Evolutionary conservation across 768 basidiomycete species (phyloP).

Genomic region (Rhizopogon sp.): DNA sequence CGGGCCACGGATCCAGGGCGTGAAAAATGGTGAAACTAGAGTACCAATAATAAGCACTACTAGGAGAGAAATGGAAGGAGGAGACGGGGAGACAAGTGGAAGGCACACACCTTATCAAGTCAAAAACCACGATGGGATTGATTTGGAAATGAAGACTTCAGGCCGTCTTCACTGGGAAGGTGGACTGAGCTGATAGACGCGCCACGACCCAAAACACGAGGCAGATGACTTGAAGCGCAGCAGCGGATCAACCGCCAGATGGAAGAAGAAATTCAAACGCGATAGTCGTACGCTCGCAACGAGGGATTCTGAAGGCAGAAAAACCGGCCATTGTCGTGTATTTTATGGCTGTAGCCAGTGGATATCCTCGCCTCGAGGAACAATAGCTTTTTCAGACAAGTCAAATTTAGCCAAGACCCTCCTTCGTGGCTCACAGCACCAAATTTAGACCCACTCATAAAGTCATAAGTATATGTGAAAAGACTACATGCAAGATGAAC

Average conservation of each 20-base stretch:
- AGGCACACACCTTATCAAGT: conserved; percentile 3
- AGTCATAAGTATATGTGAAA: background rate
- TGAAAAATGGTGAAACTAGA: background rate
- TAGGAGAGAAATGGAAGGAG: conserved; percentile 1
- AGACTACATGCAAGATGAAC: background rate
- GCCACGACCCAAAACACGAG: conserved; percentile 6
- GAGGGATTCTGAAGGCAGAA: background rate
- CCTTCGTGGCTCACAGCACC: background rate
- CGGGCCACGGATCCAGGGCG: conserved; percentile 1
- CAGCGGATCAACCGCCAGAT: conserved; percentile 5
- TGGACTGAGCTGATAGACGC: background rate
- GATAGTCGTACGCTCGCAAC: background rate
- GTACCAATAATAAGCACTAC: background rate
- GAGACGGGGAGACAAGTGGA: background rate
- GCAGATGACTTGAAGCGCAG: background rate
- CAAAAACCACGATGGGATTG: background rate
- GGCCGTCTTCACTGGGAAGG: background rate
- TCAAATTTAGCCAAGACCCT: background rate
- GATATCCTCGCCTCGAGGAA: background rate
- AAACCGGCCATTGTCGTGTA: background rate
- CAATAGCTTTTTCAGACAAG: background rate
- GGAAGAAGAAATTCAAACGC: background rate
- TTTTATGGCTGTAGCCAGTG: background rate
- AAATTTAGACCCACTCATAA: too few relatives aligned
- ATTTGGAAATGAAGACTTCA: background rate